Base-by-base conservation (phyloP, 257 asterid species). In the Solanum neorickii region DNA sequence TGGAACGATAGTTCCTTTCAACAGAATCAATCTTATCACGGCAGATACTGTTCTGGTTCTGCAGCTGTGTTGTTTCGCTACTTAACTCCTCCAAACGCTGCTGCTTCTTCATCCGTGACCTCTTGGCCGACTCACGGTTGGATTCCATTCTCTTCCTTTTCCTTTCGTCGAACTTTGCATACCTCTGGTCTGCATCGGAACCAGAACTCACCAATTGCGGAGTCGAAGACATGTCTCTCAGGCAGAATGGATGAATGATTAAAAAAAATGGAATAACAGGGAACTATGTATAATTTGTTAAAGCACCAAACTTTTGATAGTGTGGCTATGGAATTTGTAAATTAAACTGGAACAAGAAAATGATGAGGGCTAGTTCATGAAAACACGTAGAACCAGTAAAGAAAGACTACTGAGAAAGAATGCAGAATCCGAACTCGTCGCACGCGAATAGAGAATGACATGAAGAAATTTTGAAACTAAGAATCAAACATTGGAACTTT, bases 331-430 rank as follows among this genome's bases (percentile, higher is more conserved):
- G 87, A 47, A 62, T 18, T 52, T 37, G 37, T 44, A 73, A 9
- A 44, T 4, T 5, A 37, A 9, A 35, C 37, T 83, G 47, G 87
- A 80, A 69, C 35, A 88, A 82, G 86, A 70, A 11, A 47, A 29
- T 10, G 44, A 15, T 14, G 76, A 68, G 27, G 87, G 88, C 88
- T 87, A 88, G 88, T 91, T 94, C 95, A 94, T 92, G 98, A 95
- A 86, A 95, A 93, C 74, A 93, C 93, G 33, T 96, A 94, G 90
- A 96, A 96, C 98, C 98, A 94, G 91, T 95, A 91, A 52, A 96
- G 98, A 86, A 95, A 95, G 9, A 96, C 98, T 39, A 96, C 99
- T 49, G 99, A 96, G 90, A 96, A 96, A 3, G 99, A 96, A 87
- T 96, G 99, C 13, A 95, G 93, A 56, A 95, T 88, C 88, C 98